phyloP scores from a whole-genome alignment of 768 basidiomycete genomes.

The Suillus hirtellus region DNA sequence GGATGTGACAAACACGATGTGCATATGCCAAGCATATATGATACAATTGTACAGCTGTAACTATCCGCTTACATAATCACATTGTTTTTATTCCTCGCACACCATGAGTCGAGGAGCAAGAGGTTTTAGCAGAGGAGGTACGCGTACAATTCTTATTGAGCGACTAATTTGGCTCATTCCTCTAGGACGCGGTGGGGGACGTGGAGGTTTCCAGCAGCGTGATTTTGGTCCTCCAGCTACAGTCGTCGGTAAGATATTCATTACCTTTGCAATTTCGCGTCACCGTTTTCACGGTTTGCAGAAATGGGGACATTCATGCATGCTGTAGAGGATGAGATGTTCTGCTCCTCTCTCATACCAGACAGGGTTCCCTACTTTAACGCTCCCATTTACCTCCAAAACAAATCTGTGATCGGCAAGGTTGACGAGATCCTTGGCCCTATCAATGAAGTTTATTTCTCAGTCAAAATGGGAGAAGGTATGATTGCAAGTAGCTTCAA shows the following conservation, averaged over 20 bases:
- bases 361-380: conserved; percentile 99
- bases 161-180: conserved; percentile 6
- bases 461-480: conserved; percentile 94
- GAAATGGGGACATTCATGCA: conserved; percentile 93
- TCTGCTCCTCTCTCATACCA: conserved; percentile 80
- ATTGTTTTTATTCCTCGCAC: not conserved
- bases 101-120: conserved; percentile 56
- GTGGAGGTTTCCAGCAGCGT: conserved; percentile 70
- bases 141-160: conserved; percentile 6
- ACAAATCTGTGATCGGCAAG: conserved; percentile 94
- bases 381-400: conserved; percentile 95
- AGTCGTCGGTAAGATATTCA: conserved; percentile 59
- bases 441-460: conserved; percentile 98
- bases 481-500: conserved; percentile 96
- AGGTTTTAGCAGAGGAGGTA: conserved; percentile 57
- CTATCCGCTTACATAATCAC: conserved; percentile 26
- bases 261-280: conserved; percentile 1
- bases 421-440: conserved; percentile 99
- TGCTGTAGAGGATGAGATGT: conserved; percentile 97
- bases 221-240: conserved; percentile 79
- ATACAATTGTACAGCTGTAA: not conserved
- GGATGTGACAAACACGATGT: not conserved
- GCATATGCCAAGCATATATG: not conserved
- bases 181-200: conserved; percentile 59
- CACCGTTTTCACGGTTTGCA: conserved; percentile 33